phyloP scores from a whole-genome alignment of 371 early-diverging fungal species.

The Mucor sp. region DNA sequence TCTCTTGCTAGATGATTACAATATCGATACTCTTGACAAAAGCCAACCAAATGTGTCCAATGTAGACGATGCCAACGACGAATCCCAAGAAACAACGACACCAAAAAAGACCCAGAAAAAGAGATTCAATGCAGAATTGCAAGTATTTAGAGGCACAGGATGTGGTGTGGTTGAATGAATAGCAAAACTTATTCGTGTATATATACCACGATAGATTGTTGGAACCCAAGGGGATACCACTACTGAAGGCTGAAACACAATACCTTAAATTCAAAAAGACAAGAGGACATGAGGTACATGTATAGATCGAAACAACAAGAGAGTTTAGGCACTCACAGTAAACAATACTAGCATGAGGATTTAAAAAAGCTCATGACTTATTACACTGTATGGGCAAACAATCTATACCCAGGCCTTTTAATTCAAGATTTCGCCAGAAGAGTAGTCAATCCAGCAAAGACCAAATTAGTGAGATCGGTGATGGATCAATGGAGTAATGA shows the following conservation, averaged over 20 bases:
- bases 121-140: not conserved
- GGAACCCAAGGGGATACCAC: constrained; percentile 24
- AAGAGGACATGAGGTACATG: constrained; percentile 31
- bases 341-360: constrained; percentile 32
- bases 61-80: not conserved
- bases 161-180: not conserved
- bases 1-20: constrained; percentile 14
- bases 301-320: not conserved
- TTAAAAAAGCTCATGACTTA: constrained; percentile 50
- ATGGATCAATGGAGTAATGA: constrained; percentile 34
- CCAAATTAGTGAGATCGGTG: constrained; percentile 24
- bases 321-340: not conserved
- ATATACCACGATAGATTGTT: constrained; percentile 20
- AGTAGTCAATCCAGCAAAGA: constrained; percentile 41
- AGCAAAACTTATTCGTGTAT: not conserved
- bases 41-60: not conserved
- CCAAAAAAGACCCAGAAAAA: not conserved
- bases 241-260: constrained; percentile 29
- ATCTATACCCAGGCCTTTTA: constrained; percentile 48
- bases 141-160: not conserved
- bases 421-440: constrained; percentile 46
- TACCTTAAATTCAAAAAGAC: constrained; percentile 32
- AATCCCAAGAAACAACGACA: not conserved
- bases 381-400: constrained; percentile 61
- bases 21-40: constrained; percentile 3